Percentiles rank a stretch among this genome's conserved stretches.
Evolutionary conservation across 148 eudicot genomes (phyloP).

Genomic region (Rhododendron mucronatum): DNA sequence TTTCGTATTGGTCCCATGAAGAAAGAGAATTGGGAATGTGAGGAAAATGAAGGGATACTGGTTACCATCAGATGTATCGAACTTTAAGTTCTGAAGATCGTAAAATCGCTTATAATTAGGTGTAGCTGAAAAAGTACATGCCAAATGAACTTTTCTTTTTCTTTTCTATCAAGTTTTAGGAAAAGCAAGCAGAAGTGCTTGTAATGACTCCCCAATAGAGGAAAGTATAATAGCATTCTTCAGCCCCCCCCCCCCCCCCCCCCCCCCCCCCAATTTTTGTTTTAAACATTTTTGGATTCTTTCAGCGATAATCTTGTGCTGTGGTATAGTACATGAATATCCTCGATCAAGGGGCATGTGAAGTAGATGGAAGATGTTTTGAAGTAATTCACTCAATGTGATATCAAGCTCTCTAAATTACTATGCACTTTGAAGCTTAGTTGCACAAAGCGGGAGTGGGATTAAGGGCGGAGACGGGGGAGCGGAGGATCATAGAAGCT

Average conservation of each 20-base stretch:
- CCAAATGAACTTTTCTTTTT: neutral
- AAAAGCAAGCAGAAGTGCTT: neutral
- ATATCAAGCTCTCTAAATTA: neutral
- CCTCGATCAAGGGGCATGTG: neutral
- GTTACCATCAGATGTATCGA: neutral
- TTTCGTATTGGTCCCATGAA: neutral
- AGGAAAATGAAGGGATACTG: neutral
- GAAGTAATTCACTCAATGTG: neutral
- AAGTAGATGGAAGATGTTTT: neutral
- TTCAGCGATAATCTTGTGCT: neutral
- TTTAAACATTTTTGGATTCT: neutral
- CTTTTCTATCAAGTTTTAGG: neutral
- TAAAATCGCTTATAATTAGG: neutral
- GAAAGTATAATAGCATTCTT: neutral
- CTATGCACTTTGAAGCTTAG: neutral
- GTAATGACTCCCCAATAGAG: neutral
- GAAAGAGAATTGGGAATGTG: neutral
- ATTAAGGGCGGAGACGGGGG: too few species aligned
- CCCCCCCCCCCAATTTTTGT: neutral
- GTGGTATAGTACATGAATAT: neutral
- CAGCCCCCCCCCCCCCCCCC: too few species aligned
- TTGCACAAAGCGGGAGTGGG: too few species aligned
- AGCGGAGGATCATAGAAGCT: too few species aligned
- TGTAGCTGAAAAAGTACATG: neutral
- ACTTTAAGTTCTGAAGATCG: neutral